Evolutionary conservation across 2,329 filamentous ascomycete species (phyloP).

Genomic region (Penicillium sp.): DNA sequence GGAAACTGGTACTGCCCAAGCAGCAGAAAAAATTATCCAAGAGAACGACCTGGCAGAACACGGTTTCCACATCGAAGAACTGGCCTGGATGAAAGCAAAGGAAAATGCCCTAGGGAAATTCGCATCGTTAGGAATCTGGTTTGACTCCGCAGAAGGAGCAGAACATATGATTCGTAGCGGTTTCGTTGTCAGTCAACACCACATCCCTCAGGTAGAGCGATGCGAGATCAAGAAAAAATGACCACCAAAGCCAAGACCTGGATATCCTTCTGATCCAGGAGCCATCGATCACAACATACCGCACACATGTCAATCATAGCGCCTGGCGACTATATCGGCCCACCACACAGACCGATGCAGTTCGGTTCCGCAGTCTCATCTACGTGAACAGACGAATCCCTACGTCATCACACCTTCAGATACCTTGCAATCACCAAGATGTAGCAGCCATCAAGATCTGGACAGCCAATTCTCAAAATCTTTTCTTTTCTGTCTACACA

Average conservation of each 20-base stretch:
- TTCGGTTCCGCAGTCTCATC: neutral
- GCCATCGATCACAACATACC: neutral
- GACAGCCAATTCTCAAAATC: neutral
- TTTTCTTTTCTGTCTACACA: neutral
- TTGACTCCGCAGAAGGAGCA: neutral
- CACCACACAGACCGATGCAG: neutral
- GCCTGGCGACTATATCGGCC: neutral
- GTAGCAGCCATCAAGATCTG: neutral
- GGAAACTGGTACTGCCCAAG: neutral
- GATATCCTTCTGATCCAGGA: neutral
- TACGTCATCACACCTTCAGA: neutral
- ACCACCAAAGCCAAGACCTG: neutral
- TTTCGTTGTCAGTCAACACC: slow-evolving; percentile 21
- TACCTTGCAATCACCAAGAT: no score
- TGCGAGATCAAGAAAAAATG: slow-evolving; percentile 20
- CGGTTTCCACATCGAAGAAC: slow-evolving; percentile 25
- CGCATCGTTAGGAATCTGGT: neutral
- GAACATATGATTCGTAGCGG: neutral
- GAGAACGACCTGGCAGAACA: slow-evolving; percentile 3
- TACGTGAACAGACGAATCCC: no score
- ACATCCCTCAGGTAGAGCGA: slow-evolving; percentile 22
- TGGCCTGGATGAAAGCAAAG: slow-evolving; percentile 29
- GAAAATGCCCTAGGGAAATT: slow-evolving; percentile 24
- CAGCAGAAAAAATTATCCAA: neutral
- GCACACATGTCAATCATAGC: neutral